Percentiles rank a stretch among this genome's conserved stretches.
Conservation (phyloP, 345 rosid species). For the Linum tenue region DNA sequence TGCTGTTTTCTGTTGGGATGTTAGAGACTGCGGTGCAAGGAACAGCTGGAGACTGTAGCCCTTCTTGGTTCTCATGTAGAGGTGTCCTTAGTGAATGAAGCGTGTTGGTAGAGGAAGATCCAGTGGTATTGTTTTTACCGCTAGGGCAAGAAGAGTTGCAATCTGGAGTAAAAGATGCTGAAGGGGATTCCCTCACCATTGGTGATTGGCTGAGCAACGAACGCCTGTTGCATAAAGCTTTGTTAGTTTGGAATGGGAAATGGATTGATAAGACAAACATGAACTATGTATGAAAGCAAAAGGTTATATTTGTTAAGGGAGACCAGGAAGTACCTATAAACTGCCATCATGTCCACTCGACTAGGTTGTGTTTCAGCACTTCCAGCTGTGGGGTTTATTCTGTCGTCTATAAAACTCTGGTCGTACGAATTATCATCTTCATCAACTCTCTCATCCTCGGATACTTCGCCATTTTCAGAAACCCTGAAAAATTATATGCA, state of each 20-base stretch:
- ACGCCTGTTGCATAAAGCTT: conserved; percentile 42
- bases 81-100: conserved; percentile 31
- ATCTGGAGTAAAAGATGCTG: conserved; percentile 28
- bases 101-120: conserved; percentile 36
- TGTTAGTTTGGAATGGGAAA: neutral
- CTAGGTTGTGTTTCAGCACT: conserved; percentile 47
- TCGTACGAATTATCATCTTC: conserved; percentile 41
- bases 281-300: neutral
- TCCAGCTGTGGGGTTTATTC: conserved; percentile 42
- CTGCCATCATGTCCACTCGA: conserved; percentile 75
- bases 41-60: conserved; percentile 20
- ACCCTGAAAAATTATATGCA: conserved; percentile 34
- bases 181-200: conserved; percentile 28
- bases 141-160: conserved; percentile 19
- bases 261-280: neutral
- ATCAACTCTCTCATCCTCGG: conserved; percentile 54
- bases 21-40: conserved; percentile 12
- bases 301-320: conserved; percentile 9
- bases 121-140: conserved; percentile 22
- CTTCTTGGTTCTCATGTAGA: conserved; percentile 19
- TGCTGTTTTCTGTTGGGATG: conserved; percentile 18
- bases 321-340: conserved; percentile 57
- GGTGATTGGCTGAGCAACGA: conserved; percentile 94
- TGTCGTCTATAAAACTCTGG: conserved; percentile 82
- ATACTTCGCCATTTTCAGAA: conserved; percentile 64